Evolutionary conservation across 495 filamentous ascomycete genomes (phyloP).

Genomic region (Hyaloscypha variabilis): DNA sequence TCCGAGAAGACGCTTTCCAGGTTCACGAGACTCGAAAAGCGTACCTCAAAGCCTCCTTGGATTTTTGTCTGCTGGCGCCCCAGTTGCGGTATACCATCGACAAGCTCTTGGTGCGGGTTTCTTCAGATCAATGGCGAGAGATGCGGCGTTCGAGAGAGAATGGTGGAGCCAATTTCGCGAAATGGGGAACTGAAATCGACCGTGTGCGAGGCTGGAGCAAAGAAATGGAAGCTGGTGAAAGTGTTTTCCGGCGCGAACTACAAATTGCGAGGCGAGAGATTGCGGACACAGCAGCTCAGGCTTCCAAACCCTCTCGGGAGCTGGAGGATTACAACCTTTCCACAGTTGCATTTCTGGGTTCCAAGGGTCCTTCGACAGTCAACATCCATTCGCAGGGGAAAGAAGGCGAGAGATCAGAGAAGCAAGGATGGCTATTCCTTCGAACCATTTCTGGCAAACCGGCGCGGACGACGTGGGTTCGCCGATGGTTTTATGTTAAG

Average conservation of each 20-base stretch:
- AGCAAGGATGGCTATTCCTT: slow-evolving; percentile 94
- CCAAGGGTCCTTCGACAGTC: slow-evolving; percentile 64
- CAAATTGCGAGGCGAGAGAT: slow-evolving; percentile 78
- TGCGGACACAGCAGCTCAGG: slow-evolving; percentile 73
- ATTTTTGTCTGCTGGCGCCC: slow-evolving; percentile 86
- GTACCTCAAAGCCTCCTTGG: slow-evolving; percentile 90
- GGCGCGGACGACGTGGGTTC: slow-evolving; percentile 80
- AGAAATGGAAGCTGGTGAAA: slow-evolving; percentile 87
- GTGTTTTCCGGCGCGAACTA: slow-evolving; percentile 76
- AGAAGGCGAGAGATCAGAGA: slow-evolving; percentile 53
- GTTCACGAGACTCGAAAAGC: slow-evolving; percentile 91
- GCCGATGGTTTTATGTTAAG: slow-evolving; percentile 93
- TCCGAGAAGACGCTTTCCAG: slow-evolving; percentile 94
- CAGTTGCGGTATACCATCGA: slow-evolving; percentile 81
- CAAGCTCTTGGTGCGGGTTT: slow-evolving; percentile 79
- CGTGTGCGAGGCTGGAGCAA: slow-evolving; percentile 88
- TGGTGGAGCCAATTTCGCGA: slow-evolving; percentile 56
- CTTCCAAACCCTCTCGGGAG: slow-evolving; percentile 80
- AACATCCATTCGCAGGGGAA: slow-evolving; percentile 40
- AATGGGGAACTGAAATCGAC: slow-evolving; percentile 79
- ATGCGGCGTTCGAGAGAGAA: slow-evolving; percentile 68
- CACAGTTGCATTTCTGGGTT: slow-evolving; percentile 83
- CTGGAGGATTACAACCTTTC: slow-evolving; percentile 89
- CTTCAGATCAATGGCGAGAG: slow-evolving; percentile 84
- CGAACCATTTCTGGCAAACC: slow-evolving; percentile 85